Percentiles rank a stretch among this genome's conserved stretches.
phyloP scores from a whole-genome alignment of 257 asterid genomes.

The Echites panduratus region DNA sequence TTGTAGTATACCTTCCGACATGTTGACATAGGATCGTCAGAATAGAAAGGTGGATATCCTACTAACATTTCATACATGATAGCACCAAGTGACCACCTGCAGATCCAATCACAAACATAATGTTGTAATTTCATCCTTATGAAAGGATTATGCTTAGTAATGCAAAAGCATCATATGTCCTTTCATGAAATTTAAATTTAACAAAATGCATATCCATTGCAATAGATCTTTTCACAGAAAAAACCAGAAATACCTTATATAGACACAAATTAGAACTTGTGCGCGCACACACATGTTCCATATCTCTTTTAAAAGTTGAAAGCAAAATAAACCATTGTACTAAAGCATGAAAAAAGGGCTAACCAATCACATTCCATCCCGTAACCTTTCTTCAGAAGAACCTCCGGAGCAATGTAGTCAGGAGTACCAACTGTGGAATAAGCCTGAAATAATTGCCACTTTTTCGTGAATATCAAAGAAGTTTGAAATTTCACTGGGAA shows the following conservation, averaged over 20 bases:
- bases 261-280: not conserved
- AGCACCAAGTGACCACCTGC: constrained; percentile 99
- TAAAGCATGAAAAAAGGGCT: constrained; percentile 24
- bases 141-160: not conserved
- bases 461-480: not conserved
- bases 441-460: constrained; percentile 52
- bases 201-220: not conserved
- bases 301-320: not conserved
- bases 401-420: constrained; percentile 97
- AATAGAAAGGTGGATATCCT: constrained; percentile 96
- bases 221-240: not conserved
- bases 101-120: constrained; percentile 20
- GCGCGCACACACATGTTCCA: not conserved
- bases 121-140: not conserved
- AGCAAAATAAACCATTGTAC: too few species aligned
- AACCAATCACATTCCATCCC: constrained; percentile 99
- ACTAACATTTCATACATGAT: constrained; percentile 99
- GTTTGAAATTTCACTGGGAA: not conserved
- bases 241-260: not conserved
- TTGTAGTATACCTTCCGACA: constrained; percentile 78
- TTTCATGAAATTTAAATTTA: constrained; percentile 1
- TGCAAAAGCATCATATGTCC: not conserved
- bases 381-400: constrained; percentile 91
- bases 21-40: constrained; percentile 98
- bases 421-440: constrained; percentile 98